Conservation (phyloP, 2,329 filamentous ascomycete genomes). For the Colletotrichum somersetense region DNA sequence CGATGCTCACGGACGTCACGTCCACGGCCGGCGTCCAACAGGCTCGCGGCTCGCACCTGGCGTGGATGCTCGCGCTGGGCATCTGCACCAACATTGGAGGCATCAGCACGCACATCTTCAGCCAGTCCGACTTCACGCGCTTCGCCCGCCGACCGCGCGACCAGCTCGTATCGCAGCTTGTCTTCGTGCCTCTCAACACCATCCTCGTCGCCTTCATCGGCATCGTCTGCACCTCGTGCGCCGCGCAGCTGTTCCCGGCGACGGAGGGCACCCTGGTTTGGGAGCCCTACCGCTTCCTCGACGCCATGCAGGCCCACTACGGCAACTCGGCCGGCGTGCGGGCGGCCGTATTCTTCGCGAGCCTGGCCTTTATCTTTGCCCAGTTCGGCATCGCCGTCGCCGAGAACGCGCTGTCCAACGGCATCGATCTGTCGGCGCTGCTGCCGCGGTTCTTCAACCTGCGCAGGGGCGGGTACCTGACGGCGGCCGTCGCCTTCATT, state of each 20-base stretch:
- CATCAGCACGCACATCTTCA: constrained; percentile 48
- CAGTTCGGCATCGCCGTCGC: constrained; percentile 44
- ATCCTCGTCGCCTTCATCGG: constrained; percentile 48
- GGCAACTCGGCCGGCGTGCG: constrained; percentile 32
- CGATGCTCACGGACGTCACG: constrained; percentile 45
- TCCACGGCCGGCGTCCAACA: constrained; percentile 43
- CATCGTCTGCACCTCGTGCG: constrained; percentile 49
- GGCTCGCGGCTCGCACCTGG: constrained; percentile 42
- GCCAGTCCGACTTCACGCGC: constrained; percentile 49
- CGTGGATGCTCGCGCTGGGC: constrained; percentile 47
- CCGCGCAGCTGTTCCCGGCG: constrained; percentile 45
- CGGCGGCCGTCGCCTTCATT: constrained; percentile 42
- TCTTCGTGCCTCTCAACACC: constrained; percentile 47
- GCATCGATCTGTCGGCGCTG: constrained; percentile 49
- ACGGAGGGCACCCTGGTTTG: constrained; percentile 45
- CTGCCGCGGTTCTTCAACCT: constrained; percentile 45
- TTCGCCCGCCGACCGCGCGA: constrained; percentile 48
- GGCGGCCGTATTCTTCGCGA: constrained; percentile 43
- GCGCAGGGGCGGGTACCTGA: constrained; percentile 42
- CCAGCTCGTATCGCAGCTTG: constrained; percentile 46
- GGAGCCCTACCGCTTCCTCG: constrained; percentile 48
- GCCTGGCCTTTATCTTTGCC: constrained; percentile 43
- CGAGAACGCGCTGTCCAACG: constrained; percentile 43
- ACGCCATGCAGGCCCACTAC: constrained; percentile 44
- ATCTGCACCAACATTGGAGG: constrained; percentile 48